These are phyloP conservation scores for Trichothecium sympodiale DNA, from an alignment of 2,329 filamentous ascomycete genomes.

Conservation along the genomic window DNA sequence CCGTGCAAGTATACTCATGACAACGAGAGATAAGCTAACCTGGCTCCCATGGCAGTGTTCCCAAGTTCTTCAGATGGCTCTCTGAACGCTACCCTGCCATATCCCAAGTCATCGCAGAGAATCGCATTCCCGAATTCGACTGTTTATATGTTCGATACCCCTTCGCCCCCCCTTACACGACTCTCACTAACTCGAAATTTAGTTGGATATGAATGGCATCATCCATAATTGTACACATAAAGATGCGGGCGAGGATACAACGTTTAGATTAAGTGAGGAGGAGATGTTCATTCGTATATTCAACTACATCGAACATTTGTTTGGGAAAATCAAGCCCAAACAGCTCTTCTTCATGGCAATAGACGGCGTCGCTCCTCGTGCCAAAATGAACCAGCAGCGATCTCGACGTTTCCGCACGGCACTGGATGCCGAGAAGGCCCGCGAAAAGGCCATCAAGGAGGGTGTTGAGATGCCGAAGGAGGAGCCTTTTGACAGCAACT, in stretches of 20 bases:
- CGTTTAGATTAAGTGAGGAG: conserved; percentile 89
- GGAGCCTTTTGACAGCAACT: conserved; percentile 96
- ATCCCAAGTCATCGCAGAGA: conserved; percentile 96
- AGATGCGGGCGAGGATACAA: conserved; percentile 74
- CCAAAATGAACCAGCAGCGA: conserved; percentile 99
- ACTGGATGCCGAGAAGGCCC: conserved; percentile 76
- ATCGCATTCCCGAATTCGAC: conserved; percentile 97
- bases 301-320: conserved; percentile 98
- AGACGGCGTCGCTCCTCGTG: conserved; percentile 90
- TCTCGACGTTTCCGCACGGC: conserved; percentile 91
- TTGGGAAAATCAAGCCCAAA: conserved; percentile 97
- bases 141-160: conserved; percentile 64
- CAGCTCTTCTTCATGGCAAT: conserved; percentile 99
- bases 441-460: conserved; percentile 83
- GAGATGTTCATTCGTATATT: conserved; percentile 99
- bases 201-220: conserved; percentile 97
- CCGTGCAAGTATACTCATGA: conserved; percentile 6
- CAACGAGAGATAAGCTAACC: conserved; percentile 2
- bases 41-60: conserved; percentile 36
- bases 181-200: conserved; percentile 21
- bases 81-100: conserved; percentile 98
- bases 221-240: conserved; percentile 99
- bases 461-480: conserved; percentile 91
- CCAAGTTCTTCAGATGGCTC: conserved; percentile 98
- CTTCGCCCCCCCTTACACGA: conserved; percentile 10